Evolutionary conservation across 2,329 filamentous ascomycete species (phyloP), one percentile per base, ranked within the genome.

Genomic region (Aspergillus unguis): DNA sequence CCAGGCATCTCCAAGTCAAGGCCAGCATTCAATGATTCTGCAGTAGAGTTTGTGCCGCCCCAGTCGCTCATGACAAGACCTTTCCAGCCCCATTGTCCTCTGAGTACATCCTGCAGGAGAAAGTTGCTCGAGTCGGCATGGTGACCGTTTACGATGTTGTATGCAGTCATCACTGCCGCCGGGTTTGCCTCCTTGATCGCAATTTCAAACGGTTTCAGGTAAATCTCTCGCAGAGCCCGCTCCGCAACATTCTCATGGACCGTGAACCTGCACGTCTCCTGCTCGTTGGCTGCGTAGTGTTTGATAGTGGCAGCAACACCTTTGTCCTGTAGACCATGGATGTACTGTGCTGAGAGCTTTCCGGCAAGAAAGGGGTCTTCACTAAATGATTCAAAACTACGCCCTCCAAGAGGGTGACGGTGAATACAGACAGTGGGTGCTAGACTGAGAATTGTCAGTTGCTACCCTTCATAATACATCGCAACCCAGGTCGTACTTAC

Each of bases 1-100:
- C 50, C 50, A 10, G 50, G 50, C 50, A 52, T 52, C 17, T 52
- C 50, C 11, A 52, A 40, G 41, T 52, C 50, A 31, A 52, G 44
- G 9, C 50, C 50, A 27, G 50, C 50, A 27, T 52, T 42, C 37
- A 52, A 10, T 2, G 50, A 31, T 3, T 47, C 44, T 1, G 44
- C 50, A 1, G 44, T 48, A 10, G 44, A 47, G 37, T 52, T 52
- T 4, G 44, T 48, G 32, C 50, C 50, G 6, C 50, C 50, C 50
- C 50, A 52, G 32, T 52, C 50, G 25, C 50, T 52, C 50, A 52
- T 52, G 6, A 48, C 50, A 11, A 52, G 44, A 8, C 50, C 50
- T 36, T 52, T 29, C 44, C 44, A 52, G 2, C 50, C 50, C 50
- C 50, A 52, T 36, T 50, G 33, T 27, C 35, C 41, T 23, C 44